Evolutionary conservation across 306 rosid species (phyloP), one percentile per base, ranked within the genome.

Genomic region (Sesbania bispinosa): DNA sequence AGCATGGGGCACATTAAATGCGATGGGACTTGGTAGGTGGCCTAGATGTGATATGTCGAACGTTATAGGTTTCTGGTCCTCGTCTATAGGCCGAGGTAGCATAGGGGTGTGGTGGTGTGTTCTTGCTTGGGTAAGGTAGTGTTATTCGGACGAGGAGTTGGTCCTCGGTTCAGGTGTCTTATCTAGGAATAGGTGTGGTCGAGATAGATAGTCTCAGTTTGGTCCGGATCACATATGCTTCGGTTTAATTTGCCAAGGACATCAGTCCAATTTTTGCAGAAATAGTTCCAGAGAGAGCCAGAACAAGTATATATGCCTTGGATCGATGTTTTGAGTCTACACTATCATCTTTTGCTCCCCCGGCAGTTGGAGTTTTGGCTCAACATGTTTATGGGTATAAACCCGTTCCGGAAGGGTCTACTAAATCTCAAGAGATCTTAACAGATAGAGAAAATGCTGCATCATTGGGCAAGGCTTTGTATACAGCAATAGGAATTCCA

Each of bases 251-350:
- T 43, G 63, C 62, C 18, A 39, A 48, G 79, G 84, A 65, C 77
- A 38, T 55, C 77, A 91, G 97, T 86, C 99, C 97, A 58, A 94
- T 94, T 80, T 94, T 91, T 61, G 99, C 99, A 55, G 99, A 91
- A 86, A 91, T 94, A 75, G 97, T 94, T 74, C 99, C 99, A 5
- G 96, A 89, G 88, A 91, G 72, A 65, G 36, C 95, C 21, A 84
- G 99, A 58, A 91, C 99, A 26, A 90, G 82, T 69, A 95, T 94
- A 46, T 94, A 94, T 50, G 99, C 99, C 1, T 48, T 94, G 83
- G 99, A 94, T 72, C 79, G 96, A 21, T 86, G 95, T 13, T 83
- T 91, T 3, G 99, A 94, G 86, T 89, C 97, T 19, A 72, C 86
- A 70, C 82, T 94, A 30, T 91, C 97, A 29, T 90, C 97, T 20